These are phyloP conservation scores for Monilinia vaccinii-corymbosi DNA, from an alignment of 2,329 filamentous ascomycete species.

Conservation along the genomic window DNA sequence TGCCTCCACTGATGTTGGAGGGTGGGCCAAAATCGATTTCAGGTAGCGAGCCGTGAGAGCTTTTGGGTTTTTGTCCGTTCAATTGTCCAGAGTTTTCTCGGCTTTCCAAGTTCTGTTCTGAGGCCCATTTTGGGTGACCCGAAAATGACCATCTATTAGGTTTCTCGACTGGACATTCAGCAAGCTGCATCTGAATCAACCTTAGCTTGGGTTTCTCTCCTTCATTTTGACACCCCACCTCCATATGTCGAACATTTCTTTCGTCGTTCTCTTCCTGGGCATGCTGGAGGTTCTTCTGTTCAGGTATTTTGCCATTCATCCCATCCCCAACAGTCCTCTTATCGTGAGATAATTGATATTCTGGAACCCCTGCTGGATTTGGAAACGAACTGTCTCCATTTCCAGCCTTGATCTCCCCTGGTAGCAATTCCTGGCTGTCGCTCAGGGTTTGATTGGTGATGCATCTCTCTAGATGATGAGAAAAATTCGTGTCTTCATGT, in stretches of 20 bases:
- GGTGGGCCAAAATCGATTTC: background rate
- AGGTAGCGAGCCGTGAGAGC: background rate
- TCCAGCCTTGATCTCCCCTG: background rate
- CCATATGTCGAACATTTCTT: background rate
- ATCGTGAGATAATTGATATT: background rate
- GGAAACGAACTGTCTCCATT: background rate
- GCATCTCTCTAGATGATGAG: no score
- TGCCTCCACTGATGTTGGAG: background rate
- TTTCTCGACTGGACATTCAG: no score
- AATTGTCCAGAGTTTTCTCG: background rate
- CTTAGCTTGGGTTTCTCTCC: background rate
- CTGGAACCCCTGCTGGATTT: background rate
- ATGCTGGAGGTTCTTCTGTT: background rate
- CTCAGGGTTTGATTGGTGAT: no score
- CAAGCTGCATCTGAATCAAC: background rate
- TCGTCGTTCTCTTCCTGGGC: no score
- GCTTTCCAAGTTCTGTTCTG: background rate
- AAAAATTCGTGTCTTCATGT: background rate
- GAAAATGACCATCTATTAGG: background rate
- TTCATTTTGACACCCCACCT: background rate
- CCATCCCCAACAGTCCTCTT: background rate
- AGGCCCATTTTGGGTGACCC: background rate
- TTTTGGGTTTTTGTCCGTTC: background rate
- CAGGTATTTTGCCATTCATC: background rate
- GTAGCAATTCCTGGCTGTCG: background rate